phyloP scores from a whole-genome alignment of 2,329 filamentous ascomycete species.

The Calonectria crousiana region DNA sequence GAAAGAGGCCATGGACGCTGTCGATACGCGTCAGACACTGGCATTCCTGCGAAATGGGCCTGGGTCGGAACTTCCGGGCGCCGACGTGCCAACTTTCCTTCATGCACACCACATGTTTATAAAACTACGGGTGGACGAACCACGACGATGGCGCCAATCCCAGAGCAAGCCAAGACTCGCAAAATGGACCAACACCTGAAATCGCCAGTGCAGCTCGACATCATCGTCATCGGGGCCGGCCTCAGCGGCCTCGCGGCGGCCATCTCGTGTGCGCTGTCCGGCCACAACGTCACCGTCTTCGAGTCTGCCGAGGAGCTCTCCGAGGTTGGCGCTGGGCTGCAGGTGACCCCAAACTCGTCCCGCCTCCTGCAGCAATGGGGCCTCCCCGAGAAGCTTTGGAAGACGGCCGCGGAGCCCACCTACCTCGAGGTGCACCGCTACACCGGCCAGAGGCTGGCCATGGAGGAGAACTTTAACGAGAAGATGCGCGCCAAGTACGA shows the following conservation, averaged over 20 bases:
- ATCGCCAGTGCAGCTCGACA: constrained; percentile 41
- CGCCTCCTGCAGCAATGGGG: constrained; percentile 64
- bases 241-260: constrained; percentile 56
- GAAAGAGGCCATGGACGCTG: neutral
- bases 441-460: constrained; percentile 60
- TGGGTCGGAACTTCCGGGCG: constrained; percentile 15
- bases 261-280: constrained; percentile 52
- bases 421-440: constrained; percentile 66
- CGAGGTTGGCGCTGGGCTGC: constrained; percentile 65
- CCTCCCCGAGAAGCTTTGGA: constrained; percentile 58
- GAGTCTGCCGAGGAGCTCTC: constrained; percentile 54
- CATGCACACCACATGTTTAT: constrained; percentile 1
- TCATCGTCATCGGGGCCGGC: constrained; percentile 58
- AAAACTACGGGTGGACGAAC: neutral
- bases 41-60: neutral
- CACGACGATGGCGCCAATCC: neutral
- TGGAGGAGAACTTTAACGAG: constrained; percentile 63
- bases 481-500: constrained; percentile 67
- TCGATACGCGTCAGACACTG: neutral
- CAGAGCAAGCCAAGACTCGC: neutral
- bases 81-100: constrained; percentile 1
- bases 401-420: constrained; percentile 55
- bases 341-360: constrained; percentile 64
- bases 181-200: constrained; percentile 16
- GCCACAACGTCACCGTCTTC: constrained; percentile 56